Evolutionary conservation across 345 rosid genomes (phyloP).

Genomic region (Euphorbia tirucalli): DNA sequence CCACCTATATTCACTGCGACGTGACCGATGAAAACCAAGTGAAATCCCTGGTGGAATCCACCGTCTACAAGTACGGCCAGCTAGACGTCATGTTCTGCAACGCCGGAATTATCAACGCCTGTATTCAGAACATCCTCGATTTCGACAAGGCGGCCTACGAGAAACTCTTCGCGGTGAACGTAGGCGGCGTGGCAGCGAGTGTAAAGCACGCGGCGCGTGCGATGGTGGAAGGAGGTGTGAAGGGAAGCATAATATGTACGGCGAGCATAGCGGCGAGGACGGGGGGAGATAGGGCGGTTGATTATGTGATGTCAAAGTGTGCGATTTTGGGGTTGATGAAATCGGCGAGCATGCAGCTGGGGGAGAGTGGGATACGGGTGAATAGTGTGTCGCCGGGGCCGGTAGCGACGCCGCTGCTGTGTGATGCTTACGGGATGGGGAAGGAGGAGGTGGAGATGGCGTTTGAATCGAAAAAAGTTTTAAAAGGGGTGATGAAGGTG

Average conservation of each 20-base stretch:
- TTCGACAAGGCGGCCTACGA: constrained; percentile 22
- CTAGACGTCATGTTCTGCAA: constrained; percentile 45
- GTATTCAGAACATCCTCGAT: constrained; percentile 26
- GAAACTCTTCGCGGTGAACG: constrained; percentile 30
- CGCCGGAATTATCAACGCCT: constrained; percentile 20
- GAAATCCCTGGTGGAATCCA: constrained; percentile 29
- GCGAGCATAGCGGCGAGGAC: constrained; percentile 21
- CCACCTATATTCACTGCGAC: constrained; percentile 31
- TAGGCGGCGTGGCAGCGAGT: constrained; percentile 26
- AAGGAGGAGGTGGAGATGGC: constrained; percentile 27
- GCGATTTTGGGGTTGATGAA: constrained; percentile 40
- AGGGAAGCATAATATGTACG: constrained; percentile 45
- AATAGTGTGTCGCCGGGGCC: constrained; percentile 43
- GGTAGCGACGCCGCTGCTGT: constrained; percentile 30
- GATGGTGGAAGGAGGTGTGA: constrained; percentile 29
- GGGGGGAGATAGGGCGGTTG: constrained; percentile 3
- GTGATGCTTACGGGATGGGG: not conserved
- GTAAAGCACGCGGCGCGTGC: constrained; percentile 38
- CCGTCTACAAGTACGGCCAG: constrained; percentile 17
- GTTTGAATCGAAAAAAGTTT: constrained; percentile 4
- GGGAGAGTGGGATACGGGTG: constrained; percentile 42
- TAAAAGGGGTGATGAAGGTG: constrained; percentile 33
- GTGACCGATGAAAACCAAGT: constrained; percentile 39
- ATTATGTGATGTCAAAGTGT: constrained; percentile 38
- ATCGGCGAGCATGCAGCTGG: constrained; percentile 40